These are phyloP conservation scores for Rubia occidens DNA, from an alignment of 305 asterid genomes.

Conservation along the genomic window DNA sequence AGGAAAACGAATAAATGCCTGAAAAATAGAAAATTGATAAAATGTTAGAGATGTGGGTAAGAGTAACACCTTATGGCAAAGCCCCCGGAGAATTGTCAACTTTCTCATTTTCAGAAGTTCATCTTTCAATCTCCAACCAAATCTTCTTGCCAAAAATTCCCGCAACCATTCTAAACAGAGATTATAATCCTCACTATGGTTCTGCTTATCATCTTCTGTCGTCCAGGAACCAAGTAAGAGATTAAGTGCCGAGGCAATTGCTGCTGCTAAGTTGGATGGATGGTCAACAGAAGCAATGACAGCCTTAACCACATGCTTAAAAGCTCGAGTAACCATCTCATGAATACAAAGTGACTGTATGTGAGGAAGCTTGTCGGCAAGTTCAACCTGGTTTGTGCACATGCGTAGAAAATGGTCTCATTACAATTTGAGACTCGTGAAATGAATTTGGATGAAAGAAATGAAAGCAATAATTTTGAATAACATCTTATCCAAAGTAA, in stretches of 20 bases:
- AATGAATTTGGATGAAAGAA: not conserved
- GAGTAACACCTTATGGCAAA: conserved; percentile 79
- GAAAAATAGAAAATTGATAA: conserved; percentile 17
- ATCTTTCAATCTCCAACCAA: conserved; percentile 72
- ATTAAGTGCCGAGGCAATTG: conserved; percentile 73
- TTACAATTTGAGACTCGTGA: not conserved
- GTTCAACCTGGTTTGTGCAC: conserved; percentile 69
- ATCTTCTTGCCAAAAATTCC: conserved; percentile 57
- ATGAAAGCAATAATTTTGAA: conserved; percentile 3
- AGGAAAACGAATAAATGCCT: conserved; percentile 22
- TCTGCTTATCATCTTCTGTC: conserved; percentile 29
- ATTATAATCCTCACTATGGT: conserved; percentile 27
- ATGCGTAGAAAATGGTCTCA: not conserved
- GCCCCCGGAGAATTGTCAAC: conserved; percentile 84
- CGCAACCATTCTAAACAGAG: conserved; percentile 72
- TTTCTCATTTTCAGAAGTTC: conserved; percentile 74
- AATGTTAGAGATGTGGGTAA: conserved; percentile 19
- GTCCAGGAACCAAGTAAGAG: conserved; percentile 72
- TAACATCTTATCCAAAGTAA: conserved; percentile 2
- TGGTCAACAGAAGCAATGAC: conserved; percentile 77
- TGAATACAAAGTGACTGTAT: conserved; percentile 96
- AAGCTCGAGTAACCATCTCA: conserved; percentile 98
- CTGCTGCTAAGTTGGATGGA: conserved; percentile 51
- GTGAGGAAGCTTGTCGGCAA: conserved; percentile 95
- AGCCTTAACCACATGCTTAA: conserved; percentile 88